phyloP scores from a whole-genome alignment of 352 stramenopile genomes.

The Globisporangium uncinulatum region DNA sequence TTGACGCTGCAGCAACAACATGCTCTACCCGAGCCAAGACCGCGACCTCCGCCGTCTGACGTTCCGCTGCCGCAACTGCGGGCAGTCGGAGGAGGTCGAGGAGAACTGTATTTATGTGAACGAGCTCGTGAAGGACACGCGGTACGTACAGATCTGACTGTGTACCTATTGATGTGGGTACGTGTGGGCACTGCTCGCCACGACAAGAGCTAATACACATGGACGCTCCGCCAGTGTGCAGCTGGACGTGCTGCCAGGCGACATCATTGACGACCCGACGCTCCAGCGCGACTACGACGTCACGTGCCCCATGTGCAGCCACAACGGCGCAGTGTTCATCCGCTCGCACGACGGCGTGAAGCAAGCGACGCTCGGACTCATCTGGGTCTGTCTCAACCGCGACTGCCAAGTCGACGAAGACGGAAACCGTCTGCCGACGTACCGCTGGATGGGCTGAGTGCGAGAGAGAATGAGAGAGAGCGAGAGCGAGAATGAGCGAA shows the following conservation, averaged over 20 bases:
- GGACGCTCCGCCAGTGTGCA: slow-evolving; percentile 44
- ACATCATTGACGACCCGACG: slow-evolving; percentile 86
- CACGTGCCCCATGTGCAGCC: slow-evolving; percentile 65
- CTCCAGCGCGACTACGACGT: slow-evolving; percentile 87
- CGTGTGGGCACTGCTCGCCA: slow-evolving; percentile 1
- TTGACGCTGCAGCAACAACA: slow-evolving; percentile 74
- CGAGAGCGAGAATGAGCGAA: background rate
- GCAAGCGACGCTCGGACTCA: slow-evolving; percentile 80
- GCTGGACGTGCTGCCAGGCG: slow-evolving; percentile 76
- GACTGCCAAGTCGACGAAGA: slow-evolving; percentile 85
- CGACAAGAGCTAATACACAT: background rate
- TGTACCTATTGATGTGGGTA: too few species aligned
- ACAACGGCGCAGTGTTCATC: slow-evolving; percentile 84
- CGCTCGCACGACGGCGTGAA: slow-evolving; percentile 86
- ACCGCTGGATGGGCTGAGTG: slow-evolving; percentile 77
- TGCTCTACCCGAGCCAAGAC: slow-evolving; percentile 89
- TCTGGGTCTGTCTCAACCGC: slow-evolving; percentile 87
- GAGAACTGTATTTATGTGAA: slow-evolving; percentile 92
- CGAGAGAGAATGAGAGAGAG: slow-evolving; percentile 1
- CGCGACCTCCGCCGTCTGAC: slow-evolving; percentile 78
- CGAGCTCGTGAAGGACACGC: slow-evolving; percentile 85
- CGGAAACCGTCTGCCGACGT: slow-evolving; percentile 76
- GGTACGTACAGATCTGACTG: slow-evolving; percentile 26
- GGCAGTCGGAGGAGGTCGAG: slow-evolving; percentile 80
- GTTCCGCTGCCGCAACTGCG: slow-evolving; percentile 85